phyloP scores from a whole-genome alignment of 257 asterid species.

The Leonotis leonurus region DNA sequence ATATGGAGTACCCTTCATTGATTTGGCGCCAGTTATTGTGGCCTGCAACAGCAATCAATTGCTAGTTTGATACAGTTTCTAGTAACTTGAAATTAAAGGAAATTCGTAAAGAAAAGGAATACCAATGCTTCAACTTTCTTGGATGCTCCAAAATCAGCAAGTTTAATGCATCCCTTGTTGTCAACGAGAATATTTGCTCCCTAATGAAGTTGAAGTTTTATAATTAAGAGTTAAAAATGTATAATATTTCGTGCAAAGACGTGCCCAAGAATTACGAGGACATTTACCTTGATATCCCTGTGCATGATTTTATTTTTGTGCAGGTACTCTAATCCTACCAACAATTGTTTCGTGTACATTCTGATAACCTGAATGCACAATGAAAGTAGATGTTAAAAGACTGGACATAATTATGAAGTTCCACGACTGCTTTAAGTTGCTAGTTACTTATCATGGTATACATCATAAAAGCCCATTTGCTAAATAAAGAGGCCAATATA shows the following conservation, averaged over 20 bases:
- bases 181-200: conserved; percentile 99
- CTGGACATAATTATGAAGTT: conserved; percentile 4
- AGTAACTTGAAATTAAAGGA: conserved; percentile 12
- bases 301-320: conserved; percentile 95
- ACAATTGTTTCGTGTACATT: conserved; percentile 90
- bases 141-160: conserved; percentile 99
- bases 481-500: conserved; percentile 4
- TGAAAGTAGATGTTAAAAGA: conserved; percentile 10
- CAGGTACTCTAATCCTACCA: conserved; percentile 89
- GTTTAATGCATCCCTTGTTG: conserved; percentile 95
- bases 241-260: conserved; percentile 8
- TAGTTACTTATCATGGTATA: not conserved
- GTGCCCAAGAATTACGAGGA: not conserved
- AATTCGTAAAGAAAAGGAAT: conserved; percentile 14
- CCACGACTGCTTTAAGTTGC: not conserved
- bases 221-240: conserved; percentile 8
- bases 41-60: conserved; percentile 50
- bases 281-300: conserved; percentile 89
- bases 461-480: conserved; percentile 4
- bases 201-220: conserved; percentile 28
- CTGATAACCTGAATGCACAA: conserved; percentile 66
- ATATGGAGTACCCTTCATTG: conserved; percentile 99
- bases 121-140: conserved; percentile 99
- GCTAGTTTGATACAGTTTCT: conserved; percentile 17
- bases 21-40: conserved; percentile 93